Conservation (phyloP, 2,329 filamentous ascomycete genomes). For the Colletotrichum sp. region DNA sequence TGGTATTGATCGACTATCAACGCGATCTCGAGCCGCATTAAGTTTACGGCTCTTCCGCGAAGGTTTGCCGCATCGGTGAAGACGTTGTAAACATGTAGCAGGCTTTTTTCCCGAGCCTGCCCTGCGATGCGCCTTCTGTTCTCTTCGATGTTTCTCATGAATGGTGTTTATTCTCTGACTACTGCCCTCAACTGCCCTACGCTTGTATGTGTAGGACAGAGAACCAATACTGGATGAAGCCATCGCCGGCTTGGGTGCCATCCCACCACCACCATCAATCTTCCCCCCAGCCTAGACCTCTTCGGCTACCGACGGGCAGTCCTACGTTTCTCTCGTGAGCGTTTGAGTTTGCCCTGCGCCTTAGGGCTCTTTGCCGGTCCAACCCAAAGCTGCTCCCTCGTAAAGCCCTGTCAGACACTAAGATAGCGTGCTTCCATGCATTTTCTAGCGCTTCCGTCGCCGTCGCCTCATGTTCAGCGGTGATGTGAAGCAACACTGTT, state of each 20-base stretch:
- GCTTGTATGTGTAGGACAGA: background rate
- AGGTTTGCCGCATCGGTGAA: background rate
- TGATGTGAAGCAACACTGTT: background rate
- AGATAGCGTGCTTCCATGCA: background rate
- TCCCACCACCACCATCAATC: background rate
- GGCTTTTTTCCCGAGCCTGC: background rate
- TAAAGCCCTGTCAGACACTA: background rate
- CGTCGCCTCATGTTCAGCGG: background rate
- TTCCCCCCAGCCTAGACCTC: background rate
- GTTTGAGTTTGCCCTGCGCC: background rate
- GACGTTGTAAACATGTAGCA: background rate
- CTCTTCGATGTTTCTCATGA: background rate
- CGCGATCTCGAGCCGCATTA: background rate
- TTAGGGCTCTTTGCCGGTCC: background rate
- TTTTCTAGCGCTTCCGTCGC: constrained; percentile 16
- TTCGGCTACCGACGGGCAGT: constrained; percentile 1
- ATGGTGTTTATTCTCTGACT: background rate
- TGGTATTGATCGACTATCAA: background rate
- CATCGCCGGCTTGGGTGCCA: background rate
- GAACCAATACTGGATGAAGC: background rate
- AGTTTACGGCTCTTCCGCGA: background rate
- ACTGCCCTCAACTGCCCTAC: background rate
- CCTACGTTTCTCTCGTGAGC: background rate
- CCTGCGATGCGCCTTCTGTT: background rate
- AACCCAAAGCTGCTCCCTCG: background rate